Evolutionary conservation across 371 early-diverging fungal species (phyloP).

Genomic region (Mortierella sp.): DNA sequence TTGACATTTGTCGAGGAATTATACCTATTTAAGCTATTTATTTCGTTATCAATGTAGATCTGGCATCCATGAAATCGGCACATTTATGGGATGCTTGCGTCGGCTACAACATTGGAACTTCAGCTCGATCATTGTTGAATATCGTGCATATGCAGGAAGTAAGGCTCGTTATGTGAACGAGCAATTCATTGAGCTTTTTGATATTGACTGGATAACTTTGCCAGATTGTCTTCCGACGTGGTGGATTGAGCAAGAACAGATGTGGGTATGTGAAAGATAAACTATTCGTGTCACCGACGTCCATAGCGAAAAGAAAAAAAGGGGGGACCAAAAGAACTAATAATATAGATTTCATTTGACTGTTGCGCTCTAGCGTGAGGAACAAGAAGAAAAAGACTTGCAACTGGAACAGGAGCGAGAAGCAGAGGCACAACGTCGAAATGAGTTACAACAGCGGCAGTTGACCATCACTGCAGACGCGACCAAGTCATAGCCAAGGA

Average conservation of each 20-base stretch:
- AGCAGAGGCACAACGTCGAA: neutral
- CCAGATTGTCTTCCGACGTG: slow-evolving; percentile 83
- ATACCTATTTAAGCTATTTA: neutral
- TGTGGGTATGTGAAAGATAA: slow-evolving; percentile 58
- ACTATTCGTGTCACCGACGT: neutral
- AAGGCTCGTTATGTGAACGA: slow-evolving; percentile 91
- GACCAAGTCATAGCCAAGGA: neutral
- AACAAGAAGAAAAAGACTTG: slow-evolving; percentile 39
- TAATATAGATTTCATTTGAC: neutral
- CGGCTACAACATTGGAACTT: slow-evolving; percentile 96
- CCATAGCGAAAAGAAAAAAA: too few relatives aligned
- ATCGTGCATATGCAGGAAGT: slow-evolving; percentile 90
- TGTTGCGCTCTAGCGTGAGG: slow-evolving; percentile 21
- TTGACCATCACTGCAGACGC: neutral
- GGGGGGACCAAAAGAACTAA: neutral
- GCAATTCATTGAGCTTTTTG: slow-evolving; percentile 96
- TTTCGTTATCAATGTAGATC: slow-evolving; percentile 56
- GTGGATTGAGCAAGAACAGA: slow-evolving; percentile 77
- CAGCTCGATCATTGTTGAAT: slow-evolving; percentile 94
- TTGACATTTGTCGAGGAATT: too few relatives aligned
- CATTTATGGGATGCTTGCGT: slow-evolving; percentile 93
- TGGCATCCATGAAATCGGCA: slow-evolving; percentile 85
- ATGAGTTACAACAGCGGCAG: slow-evolving; percentile 9
- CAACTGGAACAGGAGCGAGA: slow-evolving; percentile 26
- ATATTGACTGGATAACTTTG: slow-evolving; percentile 89